A percentile compares a stretch with the other conserved stretches of the same genome.
Conservation (phyloP, 345 rosid genomes). For the Arabis hirsuta region DNA sequence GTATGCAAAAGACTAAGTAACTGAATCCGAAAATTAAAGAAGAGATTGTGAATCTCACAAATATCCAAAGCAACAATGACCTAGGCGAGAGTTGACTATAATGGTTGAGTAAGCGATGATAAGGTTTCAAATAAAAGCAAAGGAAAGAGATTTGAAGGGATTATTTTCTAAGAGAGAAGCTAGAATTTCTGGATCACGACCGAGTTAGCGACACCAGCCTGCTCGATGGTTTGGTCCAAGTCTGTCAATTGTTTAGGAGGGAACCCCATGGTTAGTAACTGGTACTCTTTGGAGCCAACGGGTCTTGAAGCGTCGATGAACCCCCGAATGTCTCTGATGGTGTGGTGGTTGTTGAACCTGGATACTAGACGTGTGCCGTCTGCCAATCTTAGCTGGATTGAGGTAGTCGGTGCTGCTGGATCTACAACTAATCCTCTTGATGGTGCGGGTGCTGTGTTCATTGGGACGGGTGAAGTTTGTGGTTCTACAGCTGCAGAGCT, state of each 20-base stretch:
- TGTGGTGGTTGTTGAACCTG: slow-evolving; percentile 56
- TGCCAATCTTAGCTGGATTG: slow-evolving; percentile 85
- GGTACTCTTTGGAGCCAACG: slow-evolving; percentile 67
- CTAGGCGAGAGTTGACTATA: neutral
- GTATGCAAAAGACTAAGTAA: too few species aligned
- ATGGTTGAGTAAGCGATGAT: slow-evolving; percentile 1
- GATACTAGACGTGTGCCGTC: slow-evolving; percentile 54
- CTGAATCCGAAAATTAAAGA: neutral
- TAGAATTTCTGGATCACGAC: slow-evolving; percentile 93
- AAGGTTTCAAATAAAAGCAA: slow-evolving; percentile 2
- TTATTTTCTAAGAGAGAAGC: neutral
- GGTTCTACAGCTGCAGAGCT: slow-evolving; percentile 51
- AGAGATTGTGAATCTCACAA: slow-evolving; percentile 25
- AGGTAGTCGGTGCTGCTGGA: slow-evolving; percentile 47
- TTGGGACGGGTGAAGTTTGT: slow-evolving; percentile 37
- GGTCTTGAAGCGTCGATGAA: slow-evolving; percentile 88
- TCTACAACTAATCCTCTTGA: slow-evolving; percentile 66
- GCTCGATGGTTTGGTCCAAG: slow-evolving; percentile 81
- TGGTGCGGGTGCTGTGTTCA: slow-evolving; percentile 58
- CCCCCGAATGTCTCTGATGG: slow-evolving; percentile 70
- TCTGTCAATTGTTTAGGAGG: slow-evolving; percentile 84
- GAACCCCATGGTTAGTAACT: slow-evolving; percentile 88
- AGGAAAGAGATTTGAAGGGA: neutral
- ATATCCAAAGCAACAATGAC: slow-evolving; percentile 14
- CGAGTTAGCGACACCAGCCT: slow-evolving; percentile 83